Base-by-base conservation (phyloP, 805 yeast species). In the Hemisphaericaspora nanyangensis region DNA sequence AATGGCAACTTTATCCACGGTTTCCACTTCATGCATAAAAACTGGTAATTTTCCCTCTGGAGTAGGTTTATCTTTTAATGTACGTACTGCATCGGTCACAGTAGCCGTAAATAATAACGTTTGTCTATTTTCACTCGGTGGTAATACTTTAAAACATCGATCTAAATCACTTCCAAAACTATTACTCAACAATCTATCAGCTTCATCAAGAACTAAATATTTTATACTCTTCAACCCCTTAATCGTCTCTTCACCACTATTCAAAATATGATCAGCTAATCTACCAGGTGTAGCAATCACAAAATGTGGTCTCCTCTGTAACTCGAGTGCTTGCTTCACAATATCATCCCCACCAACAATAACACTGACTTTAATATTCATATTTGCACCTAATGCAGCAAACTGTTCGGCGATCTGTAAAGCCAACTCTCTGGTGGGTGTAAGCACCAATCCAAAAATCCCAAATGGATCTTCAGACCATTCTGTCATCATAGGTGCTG, bases 241-340 rank as follows among this genome's bases (percentile, higher is more conserved):
- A 0, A 84, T 70, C 4, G 95, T 85, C 45, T 93, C 97, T 42
- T 85, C 95, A 13, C 96, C 96, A 56, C 93, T 85, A 52, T 81
- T 78, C 45, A 82, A 61, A 15, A 93, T 81, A 61, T 91, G 97
- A 57, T 88, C 95, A 0, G 98, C 98, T 44, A 93, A 65, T 55
- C 99, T 73, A 12, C 99, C 99, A 0, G 99, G 99, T 0, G 99
- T 93, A 2, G 99, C 99, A 46, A 93, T 83, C 19, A 93, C 88
- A 51, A 93, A 85, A 64, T 93, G 98, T 0, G 99, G 99, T 51
- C 80, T 79, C 36, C 74, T 76, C 56, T 86, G 91, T 28, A 93
- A 70, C 51, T 80, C 82, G 20, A 90, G 63, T 2, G 95, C 85
- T 61, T 93, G 99, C 29, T 82, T 73, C n/a, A 90, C 80, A 64